Evolutionary conservation across 2,329 filamentous ascomycete species (phyloP).

Genomic region (Botrytis galanthina): DNA sequence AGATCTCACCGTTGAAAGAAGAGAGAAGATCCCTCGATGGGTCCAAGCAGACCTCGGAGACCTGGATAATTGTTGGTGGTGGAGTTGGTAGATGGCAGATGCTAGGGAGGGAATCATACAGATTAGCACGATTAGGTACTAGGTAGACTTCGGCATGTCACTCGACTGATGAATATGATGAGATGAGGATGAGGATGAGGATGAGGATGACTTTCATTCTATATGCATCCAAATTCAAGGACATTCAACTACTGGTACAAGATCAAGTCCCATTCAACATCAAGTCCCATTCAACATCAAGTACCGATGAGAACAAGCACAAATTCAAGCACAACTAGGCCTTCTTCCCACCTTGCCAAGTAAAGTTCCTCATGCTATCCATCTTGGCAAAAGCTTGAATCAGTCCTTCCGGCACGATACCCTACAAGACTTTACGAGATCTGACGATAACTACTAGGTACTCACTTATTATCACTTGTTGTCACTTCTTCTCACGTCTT

Average conservation of each 20-base stretch:
- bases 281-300: too few species aligned
- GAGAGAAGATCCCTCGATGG: background rate
- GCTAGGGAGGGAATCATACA: too few species aligned
- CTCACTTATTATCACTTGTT: too few species aligned
- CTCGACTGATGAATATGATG: background rate
- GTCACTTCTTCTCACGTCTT: background rate
- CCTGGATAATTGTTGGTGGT: background rate
- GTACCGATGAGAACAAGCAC: background rate
- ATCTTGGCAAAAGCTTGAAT: constrained; percentile 9
- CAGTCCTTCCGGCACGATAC: background rate
- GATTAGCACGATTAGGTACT: too few species aligned
- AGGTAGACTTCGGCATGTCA: background rate
- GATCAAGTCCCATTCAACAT: too few species aligned
- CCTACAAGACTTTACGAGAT: too few species aligned
- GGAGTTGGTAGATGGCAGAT: background rate
- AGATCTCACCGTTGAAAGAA: background rate
- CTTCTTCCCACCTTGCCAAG: constrained; percentile 9
- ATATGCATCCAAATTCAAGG: background rate
- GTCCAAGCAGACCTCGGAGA: background rate
- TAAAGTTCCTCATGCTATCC: background rate
- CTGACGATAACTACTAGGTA: too few species aligned
- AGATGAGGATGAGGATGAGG: background rate
- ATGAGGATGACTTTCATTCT: background rate
- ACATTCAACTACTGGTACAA: background rate
- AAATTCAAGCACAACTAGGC: too few species aligned